Evolutionary conservation across 2,329 filamentous ascomycete genomes (phyloP), one percentile per base, ranked within the genome.

Genomic region (Zymoseptoria brevis): DNA sequence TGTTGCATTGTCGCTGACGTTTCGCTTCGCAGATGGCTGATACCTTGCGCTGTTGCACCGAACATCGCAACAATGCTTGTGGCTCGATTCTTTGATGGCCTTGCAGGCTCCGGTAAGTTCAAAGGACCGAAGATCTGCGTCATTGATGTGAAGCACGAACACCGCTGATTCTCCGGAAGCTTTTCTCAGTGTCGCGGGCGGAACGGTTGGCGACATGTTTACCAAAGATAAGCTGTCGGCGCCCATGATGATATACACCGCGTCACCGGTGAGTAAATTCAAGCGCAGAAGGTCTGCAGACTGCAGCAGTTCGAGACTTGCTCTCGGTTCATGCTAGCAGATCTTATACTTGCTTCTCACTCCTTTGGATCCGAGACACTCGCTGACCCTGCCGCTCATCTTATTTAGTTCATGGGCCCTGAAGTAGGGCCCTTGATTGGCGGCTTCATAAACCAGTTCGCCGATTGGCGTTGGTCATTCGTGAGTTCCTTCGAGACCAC

Each of bases 161-260:
- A 29, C 8, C 6, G 26, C 26, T 29, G 26, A 29, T 29, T 8
- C 26, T 29, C 26, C 7, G 7, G 8, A 29, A 29, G 81, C 81
- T 1, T 83, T 84, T 62, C 68, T 84, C 52, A 80, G 77, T 59
- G 90, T 96, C 1, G 87, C 89, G 0, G 90, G 90, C 45, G 90
- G 90, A 9, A 96, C 89, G 0, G 88, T 96, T n/a, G 88, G 90
- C 35, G 91, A 96, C 69, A 75, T 93, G 64, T 94, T 94, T 69
- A 76, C 77, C 11, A 80, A 81, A 50, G 76, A 86, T 59, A 80
- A 89, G 64, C 82, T 95, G 82, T 86, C 87, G 65, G 81, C 82
- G 6, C 90, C 91, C 2, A 96, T 96, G 92, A 86, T 90, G 75
- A 77, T 96, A 16, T 95, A 80, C 60, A 78, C 77, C 5, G 77